Percentiles rank a stretch among this genome's conserved stretches.
phyloP scores from a whole-genome alignment of 768 basidiomycete genomes.

The Trametes maxima region DNA sequence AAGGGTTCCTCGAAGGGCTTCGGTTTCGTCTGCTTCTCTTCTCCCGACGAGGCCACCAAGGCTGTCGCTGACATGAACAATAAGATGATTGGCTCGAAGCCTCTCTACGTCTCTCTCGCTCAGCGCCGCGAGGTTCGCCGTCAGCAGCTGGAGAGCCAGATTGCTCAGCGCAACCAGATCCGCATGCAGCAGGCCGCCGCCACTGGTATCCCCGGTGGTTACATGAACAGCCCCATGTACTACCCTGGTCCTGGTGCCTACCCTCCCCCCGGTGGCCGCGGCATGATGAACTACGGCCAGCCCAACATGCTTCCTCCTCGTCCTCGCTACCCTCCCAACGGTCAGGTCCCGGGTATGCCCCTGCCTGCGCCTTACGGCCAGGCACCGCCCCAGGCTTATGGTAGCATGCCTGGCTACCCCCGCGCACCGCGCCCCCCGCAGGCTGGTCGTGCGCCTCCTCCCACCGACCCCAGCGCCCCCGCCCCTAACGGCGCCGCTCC shows the following conservation, averaged over 20 bases:
- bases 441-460: conserved; percentile 75
- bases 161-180: conserved; percentile 96
- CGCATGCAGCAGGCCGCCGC: conserved; percentile 95
- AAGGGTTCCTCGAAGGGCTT: conserved; percentile 93
- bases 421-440: conserved; percentile 63
- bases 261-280: conserved; percentile 77
- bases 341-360: conserved; percentile 76
- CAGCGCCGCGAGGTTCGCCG: conserved; percentile 98
- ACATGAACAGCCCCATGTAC: conserved; percentile 86
- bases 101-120: conserved; percentile 97
- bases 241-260: conserved; percentile 78
- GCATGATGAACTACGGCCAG: conserved; percentile 79
- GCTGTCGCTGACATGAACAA: conserved; percentile 99
- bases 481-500: conserved; percentile 48
- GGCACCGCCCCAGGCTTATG: conserved; percentile 73
- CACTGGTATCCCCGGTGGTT: conserved; percentile 79
- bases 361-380: conserved; percentile 73
- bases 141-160: conserved; percentile 98
- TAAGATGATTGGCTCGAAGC: conserved; percentile 99
- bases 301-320: conserved; percentile 88
- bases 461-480: conserved; percentile 64
- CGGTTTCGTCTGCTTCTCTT: conserved; percentile 98
- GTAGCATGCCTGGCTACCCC: conserved; percentile 68
- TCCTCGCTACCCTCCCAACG: conserved; percentile 77
- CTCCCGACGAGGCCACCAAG: conserved; percentile 98